Base-by-base conservation (phyloP, 2,329 filamentous ascomycete species). In the Neonectria hederae region DNA sequence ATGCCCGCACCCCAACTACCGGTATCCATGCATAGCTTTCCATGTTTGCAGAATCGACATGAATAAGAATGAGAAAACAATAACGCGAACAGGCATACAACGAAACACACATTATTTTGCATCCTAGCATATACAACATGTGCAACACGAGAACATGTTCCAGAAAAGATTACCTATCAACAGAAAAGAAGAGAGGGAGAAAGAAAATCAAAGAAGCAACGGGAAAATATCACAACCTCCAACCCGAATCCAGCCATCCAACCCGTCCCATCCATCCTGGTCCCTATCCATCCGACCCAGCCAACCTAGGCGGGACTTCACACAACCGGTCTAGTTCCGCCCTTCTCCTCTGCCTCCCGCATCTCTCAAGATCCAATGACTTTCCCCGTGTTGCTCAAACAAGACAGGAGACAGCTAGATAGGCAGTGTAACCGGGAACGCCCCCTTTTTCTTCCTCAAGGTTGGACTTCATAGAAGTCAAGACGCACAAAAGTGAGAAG, bases 201-300 rank as follows among this genome's bases (percentile, higher is more conserved):
- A 62, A 35, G 40, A 48, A 65, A 40, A 49, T 49, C 46, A 24
- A 35, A 43, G 21, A 42, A 26, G n/a, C 5, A 51, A 49, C 56
- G 65, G 53, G 56, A 63, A 65, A 64, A 48, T 52, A 72, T 54
- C 61, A 64, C 62, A 70, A 51, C 65, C 61, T 67, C 67, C 69
- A 59, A 52, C 59, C 67, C 35, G 35, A 55, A 57, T 49, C 60
- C 55, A 28, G 48, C 57, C 63, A 53, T 55, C 52, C 58, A 49
- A 26, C n/a, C 61, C 49, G 54, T 51, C 22, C 24, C 59, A 49
- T 59, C 45, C 55, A 45, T 45, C 35, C 59, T 35, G 42, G 28
- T 56, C 53, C 40, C 49, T 43, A 24, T 52, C 63, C 61, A 35
- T 63, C 55, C 55, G 52, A 38, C 65, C 54, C 48, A 54, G 30